Conservation (phyloP, 2,329 filamentous ascomycete genomes). For the Aspergillus uvarum region DNA sequence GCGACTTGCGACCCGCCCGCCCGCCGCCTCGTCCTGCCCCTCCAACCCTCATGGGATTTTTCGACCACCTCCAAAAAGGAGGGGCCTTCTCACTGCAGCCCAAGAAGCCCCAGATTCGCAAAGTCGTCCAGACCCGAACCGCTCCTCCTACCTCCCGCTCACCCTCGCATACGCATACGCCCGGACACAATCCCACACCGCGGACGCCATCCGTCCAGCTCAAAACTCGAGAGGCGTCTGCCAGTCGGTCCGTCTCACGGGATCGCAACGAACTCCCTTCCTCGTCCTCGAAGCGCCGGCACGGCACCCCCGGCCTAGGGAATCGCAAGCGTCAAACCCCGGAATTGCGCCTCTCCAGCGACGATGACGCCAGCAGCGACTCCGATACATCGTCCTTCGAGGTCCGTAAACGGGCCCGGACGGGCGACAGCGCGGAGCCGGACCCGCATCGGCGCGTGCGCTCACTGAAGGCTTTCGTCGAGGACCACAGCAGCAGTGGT, state of each 20-base stretch:
- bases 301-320: conserved; percentile 29
- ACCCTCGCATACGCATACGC: conserved; percentile 4
- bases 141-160: conserved; percentile 29
- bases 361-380: conserved; percentile 41
- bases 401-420: conserved; percentile 44
- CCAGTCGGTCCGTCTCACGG: conserved; percentile 32
- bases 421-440: conserved; percentile 43
- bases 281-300: conserved; percentile 32
- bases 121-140: conserved; percentile 41
- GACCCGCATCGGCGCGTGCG: conserved; percentile 47
- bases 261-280: conserved; percentile 27
- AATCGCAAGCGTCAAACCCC: conserved; percentile 41
- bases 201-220: conserved; percentile 23
- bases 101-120: conserved; percentile 44
- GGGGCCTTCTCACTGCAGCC: conserved; percentile 43
- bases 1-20: not conserved
- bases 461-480: conserved; percentile 47
- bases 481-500: conserved; percentile 22
- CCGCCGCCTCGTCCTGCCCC: conserved; percentile 10
- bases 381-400: conserved; percentile 41
- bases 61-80: conserved; percentile 48
- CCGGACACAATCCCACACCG: conserved; percentile 15
- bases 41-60: conserved; percentile 41
- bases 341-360: conserved; percentile 41
- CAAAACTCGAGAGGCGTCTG: conserved; percentile 25